phyloP scores from a whole-genome alignment of 2,329 filamentous ascomycete genomes.

The Hymenoscyphus repandus region DNA sequence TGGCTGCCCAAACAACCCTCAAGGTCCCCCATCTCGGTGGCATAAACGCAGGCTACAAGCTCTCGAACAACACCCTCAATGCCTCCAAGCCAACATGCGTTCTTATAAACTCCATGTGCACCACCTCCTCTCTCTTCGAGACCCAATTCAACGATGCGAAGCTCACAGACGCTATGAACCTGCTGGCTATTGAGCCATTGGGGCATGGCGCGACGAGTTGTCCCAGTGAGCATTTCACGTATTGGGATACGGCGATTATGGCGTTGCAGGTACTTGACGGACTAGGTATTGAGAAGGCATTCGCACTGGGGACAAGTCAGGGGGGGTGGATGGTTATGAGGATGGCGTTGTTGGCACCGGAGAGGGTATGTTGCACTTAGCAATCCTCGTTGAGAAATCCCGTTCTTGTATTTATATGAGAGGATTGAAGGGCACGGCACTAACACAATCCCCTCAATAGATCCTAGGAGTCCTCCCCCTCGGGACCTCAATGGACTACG shows the following conservation, averaged over 20 bases:
- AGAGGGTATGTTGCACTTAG: constrained; percentile 32
- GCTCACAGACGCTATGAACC: constrained; percentile 40
- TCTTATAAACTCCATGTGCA: constrained; percentile 49
- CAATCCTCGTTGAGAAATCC: too few relatives aligned
- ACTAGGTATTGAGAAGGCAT: constrained; percentile 43
- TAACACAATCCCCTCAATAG: background rate
- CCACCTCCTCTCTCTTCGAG: constrained; percentile 42
- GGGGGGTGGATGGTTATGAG: constrained; percentile 47
- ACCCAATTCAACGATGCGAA: constrained; percentile 38
- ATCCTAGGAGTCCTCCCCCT: constrained; percentile 44
- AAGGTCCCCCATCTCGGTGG: background rate
- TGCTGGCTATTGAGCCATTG: constrained; percentile 48
- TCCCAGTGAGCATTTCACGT: constrained; percentile 43
- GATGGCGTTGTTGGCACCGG: constrained; percentile 46
- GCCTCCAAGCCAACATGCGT: constrained; percentile 45
- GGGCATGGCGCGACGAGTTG: constrained; percentile 44
- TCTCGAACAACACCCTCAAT: constrained; percentile 36
- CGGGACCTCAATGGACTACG: constrained; percentile 49
- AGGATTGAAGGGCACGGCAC: too few relatives aligned
- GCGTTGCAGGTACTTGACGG: constrained; percentile 50
- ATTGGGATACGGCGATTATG: constrained; percentile 51
- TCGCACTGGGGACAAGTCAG: constrained; percentile 46
- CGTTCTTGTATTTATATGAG: background rate
- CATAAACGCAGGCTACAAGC: background rate
- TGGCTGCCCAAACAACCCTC: background rate